A percentile compares a stretch with the other conserved stretches of the same genome.
phyloP scores from a whole-genome alignment of 192 early-diverging fungal genomes.

The Coemansia javaensis region DNA sequence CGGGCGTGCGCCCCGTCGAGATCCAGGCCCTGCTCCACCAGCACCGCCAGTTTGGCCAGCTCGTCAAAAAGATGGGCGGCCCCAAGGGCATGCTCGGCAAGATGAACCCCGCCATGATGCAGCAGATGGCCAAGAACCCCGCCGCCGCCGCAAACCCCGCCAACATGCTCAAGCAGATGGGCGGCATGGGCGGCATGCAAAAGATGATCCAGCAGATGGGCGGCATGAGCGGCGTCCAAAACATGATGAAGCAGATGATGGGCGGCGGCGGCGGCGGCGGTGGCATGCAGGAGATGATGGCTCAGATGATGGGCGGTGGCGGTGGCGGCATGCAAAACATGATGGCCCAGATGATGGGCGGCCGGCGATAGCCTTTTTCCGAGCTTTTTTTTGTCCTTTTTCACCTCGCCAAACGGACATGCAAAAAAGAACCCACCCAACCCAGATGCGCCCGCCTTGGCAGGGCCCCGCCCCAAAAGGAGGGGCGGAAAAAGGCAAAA shows the following conservation, averaged over 20 bases:
- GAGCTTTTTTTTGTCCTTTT: too few relatives aligned
- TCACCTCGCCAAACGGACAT: too few relatives aligned
- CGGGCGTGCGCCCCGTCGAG: conserved; percentile 75
- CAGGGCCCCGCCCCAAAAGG: too few relatives aligned
- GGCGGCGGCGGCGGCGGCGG: conserved; percentile 53
- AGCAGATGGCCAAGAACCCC: conserved; percentile 61
- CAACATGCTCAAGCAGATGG: conserved; percentile 79
- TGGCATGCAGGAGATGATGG: conserved; percentile 72
- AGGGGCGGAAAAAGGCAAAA: too few relatives aligned
- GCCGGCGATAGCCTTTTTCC: too few relatives aligned
- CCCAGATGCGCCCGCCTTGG: too few relatives aligned
- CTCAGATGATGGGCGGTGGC: conserved; percentile 54
- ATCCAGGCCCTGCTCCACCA: conserved; percentile 79
- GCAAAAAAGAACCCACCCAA: too few relatives aligned
- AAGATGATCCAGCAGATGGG: conserved; percentile 54
- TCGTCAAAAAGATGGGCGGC: conserved; percentile 92
- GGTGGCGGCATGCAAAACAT: conserved; percentile 58
- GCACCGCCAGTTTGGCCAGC: conserved; percentile 72
- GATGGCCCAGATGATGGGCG: conserved; percentile 69
- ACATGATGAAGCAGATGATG: conserved; percentile 69
- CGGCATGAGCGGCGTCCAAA: conserved; percentile 52
- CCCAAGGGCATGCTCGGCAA: conserved; percentile 76
- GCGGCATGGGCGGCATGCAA: conserved; percentile 52
- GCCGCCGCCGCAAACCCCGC: conserved; percentile 60
- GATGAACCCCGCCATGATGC: conserved; percentile 56